Evolutionary conservation across 257 asterid species (phyloP).

Genomic region (Euphrasia confusa): DNA sequence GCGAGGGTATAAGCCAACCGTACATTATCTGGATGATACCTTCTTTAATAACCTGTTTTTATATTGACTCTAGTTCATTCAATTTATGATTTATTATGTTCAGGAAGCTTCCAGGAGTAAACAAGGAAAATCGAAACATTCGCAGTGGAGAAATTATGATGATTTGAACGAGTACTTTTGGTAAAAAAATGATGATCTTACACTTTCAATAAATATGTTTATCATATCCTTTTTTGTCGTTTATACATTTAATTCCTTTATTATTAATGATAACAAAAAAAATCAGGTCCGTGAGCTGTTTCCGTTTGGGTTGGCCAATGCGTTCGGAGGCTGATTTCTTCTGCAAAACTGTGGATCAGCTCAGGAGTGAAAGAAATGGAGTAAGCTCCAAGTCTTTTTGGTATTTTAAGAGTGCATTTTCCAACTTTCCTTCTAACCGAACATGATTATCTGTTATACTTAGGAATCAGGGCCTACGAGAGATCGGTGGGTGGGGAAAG

Average conservation of each 20-base stretch:
- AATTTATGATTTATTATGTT: slow-evolving; percentile 16
- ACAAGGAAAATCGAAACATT: slow-evolving; percentile 82
- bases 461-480: slow-evolving; percentile 49
- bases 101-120: slow-evolving; percentile 95
- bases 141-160: slow-evolving; percentile 98
- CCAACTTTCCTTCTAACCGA: slow-evolving; percentile 12
- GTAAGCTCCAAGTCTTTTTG: slow-evolving; percentile 32
- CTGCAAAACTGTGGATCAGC: slow-evolving; percentile 48
- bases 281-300: slow-evolving; percentile 93
- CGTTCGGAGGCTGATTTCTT: slow-evolving; percentile 99
- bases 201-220: not conserved
- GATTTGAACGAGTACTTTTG: slow-evolving; percentile 95
- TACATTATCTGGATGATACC: slow-evolving; percentile 19
- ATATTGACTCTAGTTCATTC: slow-evolving; percentile 5
- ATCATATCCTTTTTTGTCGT: not conserved
- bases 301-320: slow-evolving; percentile 99
- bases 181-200: slow-evolving; percentile 32
- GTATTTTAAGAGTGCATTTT: not conserved
- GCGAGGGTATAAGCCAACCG: slow-evolving; percentile 50
- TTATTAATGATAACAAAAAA: not conserved
- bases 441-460: slow-evolving; percentile 18
- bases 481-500: slow-evolving; percentile 78
- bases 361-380: slow-evolving; percentile 60
- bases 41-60: slow-evolving; percentile 5
- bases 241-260: slow-evolving; percentile 19